Evolutionary conservation across 176 grass and related monocot genomes (phyloP).

Genomic region (Zoysia pacifica): DNA sequence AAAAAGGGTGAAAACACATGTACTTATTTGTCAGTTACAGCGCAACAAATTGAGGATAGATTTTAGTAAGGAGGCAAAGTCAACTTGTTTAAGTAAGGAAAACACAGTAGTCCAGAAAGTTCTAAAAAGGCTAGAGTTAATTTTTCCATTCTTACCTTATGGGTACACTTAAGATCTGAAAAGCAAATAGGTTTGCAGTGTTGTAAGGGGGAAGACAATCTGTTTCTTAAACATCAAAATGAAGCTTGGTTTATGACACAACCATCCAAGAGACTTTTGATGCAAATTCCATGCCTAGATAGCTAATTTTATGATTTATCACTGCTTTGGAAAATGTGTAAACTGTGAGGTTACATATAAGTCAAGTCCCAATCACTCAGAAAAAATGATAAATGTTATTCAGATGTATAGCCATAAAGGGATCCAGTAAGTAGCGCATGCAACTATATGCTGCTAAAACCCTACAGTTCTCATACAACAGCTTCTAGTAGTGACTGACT

Average conservation of each 20-base stretch:
- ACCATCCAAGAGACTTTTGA: background rate
- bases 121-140: background rate
- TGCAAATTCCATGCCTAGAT: background rate
- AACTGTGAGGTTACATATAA: background rate
- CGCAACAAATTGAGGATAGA: background rate
- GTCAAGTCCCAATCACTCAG: background rate
- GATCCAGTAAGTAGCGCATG: background rate
- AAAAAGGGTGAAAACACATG: background rate
- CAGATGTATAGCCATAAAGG: background rate
- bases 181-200: background rate
- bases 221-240: background rate
- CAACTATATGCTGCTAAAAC: constrained; percentile 5
- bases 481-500: background rate
- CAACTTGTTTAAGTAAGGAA: background rate
- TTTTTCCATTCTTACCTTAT: background rate
- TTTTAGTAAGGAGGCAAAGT: background rate
- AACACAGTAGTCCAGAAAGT: background rate
- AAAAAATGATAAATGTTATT: background rate
- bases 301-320: background rate
- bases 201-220: background rate
- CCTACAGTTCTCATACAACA: constrained; percentile 2
- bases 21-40: background rate
- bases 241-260: background rate
- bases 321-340: background rate
- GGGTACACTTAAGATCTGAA: background rate